Evolutionary conservation across 352 stramenopile genomes (phyloP).

Genomic region (Blastocystis sp.): DNA sequence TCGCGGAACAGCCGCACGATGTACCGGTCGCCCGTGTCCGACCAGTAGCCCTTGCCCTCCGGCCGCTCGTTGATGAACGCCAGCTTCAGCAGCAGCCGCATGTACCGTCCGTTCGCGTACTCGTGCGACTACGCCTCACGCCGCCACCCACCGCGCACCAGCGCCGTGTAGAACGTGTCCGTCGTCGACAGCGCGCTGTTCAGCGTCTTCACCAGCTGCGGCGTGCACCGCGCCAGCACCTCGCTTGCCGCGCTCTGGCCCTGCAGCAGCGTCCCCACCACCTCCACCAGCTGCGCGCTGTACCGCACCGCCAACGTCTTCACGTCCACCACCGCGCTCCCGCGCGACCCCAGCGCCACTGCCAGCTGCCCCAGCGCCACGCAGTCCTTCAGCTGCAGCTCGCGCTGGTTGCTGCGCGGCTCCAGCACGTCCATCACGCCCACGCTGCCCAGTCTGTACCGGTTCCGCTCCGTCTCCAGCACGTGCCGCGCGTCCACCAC

Average conservation of each 20-base stretch:
- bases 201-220: conserved; percentile 58
- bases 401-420: conserved; percentile 77
- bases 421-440: conserved; percentile 83
- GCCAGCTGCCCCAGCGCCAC: conserved; percentile 74
- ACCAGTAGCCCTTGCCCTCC: conserved; percentile 77
- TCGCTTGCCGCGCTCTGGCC: not conserved
- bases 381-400: conserved; percentile 80
- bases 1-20: conserved; percentile 85
- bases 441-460: conserved; percentile 79
- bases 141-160: conserved; percentile 75
- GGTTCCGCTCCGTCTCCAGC: conserved; percentile 76
- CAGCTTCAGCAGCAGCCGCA: conserved; percentile 78
- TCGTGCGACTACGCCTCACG: conserved; percentile 76
- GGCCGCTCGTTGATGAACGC: conserved; percentile 80
- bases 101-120: conserved; percentile 80
- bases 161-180: conserved; percentile 28
- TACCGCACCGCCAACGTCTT: conserved; percentile 40
- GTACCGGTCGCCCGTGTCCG: conserved; percentile 81
- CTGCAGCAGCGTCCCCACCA: not conserved
- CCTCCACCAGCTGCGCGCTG: conserved; percentile 42
- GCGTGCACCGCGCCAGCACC: conserved; percentile 13
- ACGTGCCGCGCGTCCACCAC: conserved; percentile 78
- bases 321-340: not conserved
- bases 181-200: conserved; percentile 57
- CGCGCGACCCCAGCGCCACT: conserved; percentile 68